These are phyloP conservation scores for Zymoseptoria brevis DNA, from an alignment of 2,329 filamentous ascomycete genomes.

Conservation along the genomic window DNA sequence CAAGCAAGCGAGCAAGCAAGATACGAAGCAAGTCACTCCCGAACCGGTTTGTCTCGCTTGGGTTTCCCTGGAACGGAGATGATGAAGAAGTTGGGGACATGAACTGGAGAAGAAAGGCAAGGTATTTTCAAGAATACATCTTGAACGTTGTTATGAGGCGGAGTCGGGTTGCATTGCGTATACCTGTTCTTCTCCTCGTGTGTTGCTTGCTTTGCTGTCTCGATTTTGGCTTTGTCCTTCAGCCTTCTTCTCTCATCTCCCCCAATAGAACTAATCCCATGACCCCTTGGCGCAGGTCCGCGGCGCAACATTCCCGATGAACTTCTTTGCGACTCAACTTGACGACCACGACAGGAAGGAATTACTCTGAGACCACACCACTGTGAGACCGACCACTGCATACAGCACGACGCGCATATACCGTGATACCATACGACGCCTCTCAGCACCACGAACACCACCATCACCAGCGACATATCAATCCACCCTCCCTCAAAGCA, in stretches of 20 bases:
- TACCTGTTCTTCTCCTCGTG: not conserved
- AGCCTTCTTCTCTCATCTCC: too few relatives aligned
- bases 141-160: not conserved
- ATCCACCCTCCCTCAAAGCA: not conserved
- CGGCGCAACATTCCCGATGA: not conserved
- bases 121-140: not conserved
- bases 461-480: not conserved
- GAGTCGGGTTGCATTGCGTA: not conserved
- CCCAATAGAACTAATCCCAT: not conserved
- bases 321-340: not conserved
- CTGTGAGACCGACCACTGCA: not conserved
- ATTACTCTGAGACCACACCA: not conserved
- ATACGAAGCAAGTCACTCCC: not conserved
- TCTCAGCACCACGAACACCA: not conserved
- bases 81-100: not conserved
- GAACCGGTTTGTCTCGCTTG: not conserved
- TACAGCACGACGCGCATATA: not conserved
- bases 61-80: not conserved
- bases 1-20: not conserved
- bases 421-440: not conserved
- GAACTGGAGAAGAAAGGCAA: too few relatives aligned
- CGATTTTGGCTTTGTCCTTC: not conserved
- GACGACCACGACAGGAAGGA: not conserved
- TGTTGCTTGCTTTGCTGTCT: not conserved
- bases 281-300: not conserved